Conservation (phyloP, 768 basidiomycete genomes). For the Mycena alexandri region DNA sequence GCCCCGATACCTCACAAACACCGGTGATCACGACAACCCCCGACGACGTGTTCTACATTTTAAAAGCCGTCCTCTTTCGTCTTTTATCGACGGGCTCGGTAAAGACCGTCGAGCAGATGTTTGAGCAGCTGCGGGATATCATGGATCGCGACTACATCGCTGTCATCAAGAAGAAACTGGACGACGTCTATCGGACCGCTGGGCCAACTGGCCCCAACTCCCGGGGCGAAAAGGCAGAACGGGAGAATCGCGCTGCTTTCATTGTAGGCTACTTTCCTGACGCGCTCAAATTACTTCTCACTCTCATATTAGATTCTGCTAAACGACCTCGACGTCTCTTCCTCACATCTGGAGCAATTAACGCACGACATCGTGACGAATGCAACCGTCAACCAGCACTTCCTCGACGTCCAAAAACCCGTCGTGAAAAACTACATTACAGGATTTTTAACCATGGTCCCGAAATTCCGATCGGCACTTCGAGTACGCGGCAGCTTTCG, state of each 20-base stretch:
- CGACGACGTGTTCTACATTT: constrained; percentile 96
- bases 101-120: constrained; percentile 66
- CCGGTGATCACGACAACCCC: constrained; percentile 82
- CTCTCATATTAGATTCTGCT: constrained; percentile 73
- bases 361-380: constrained; percentile 72
- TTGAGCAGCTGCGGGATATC: constrained; percentile 74
- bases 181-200: constrained; percentile 82
- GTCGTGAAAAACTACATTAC: constrained; percentile 62
- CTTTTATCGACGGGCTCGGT: constrained; percentile 83
- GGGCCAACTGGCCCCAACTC: constrained; percentile 56
- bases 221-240: constrained; percentile 82
- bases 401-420: constrained; percentile 68
- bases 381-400: constrained; percentile 73
- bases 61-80: constrained; percentile 86
- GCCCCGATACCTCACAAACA: constrained; percentile 72
- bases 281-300: constrained; percentile 13
- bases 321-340: constrained; percentile 95
- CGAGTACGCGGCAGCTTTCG: constrained; percentile 62
- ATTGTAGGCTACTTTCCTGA: constrained; percentile 69
- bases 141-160: constrained; percentile 88
- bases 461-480: constrained; percentile 78
- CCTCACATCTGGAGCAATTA: constrained; percentile 89
- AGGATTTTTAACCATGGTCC: constrained; percentile 65
- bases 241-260: constrained; percentile 83
- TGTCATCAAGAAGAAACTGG: constrained; percentile 86